Evolutionary conservation across 2,329 filamentous ascomycete genomes (phyloP).

Genomic region (Cladosporium austrohemisphaericum): DNA sequence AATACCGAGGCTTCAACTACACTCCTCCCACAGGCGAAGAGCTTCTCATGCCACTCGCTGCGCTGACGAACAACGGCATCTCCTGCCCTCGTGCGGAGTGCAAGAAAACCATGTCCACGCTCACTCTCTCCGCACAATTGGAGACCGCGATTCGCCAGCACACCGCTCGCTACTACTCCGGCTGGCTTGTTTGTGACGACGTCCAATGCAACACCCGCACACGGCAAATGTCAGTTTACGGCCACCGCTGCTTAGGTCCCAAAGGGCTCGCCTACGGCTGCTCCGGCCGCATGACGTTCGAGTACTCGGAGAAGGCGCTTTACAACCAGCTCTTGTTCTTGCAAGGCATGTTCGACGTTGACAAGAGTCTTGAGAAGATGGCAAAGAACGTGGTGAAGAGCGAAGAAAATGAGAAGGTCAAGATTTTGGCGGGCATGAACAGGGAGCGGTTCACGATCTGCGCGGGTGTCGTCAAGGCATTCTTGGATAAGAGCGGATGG

Average conservation of each 20-base stretch:
- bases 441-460: slow-evolving; percentile 71
- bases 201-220: slow-evolving; percentile 80
- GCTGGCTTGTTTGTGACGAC: slow-evolving; percentile 88
- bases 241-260: slow-evolving; percentile 81
- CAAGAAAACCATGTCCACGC: slow-evolving; percentile 58
- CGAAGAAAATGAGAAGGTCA: slow-evolving; percentile 57
- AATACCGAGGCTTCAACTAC: slow-evolving; percentile 70
- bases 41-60: slow-evolving; percentile 44
- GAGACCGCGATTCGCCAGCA: slow-evolving; percentile 77
- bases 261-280: slow-evolving; percentile 81
- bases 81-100: slow-evolving; percentile 65
- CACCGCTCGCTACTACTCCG: slow-evolving; percentile 84
- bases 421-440: slow-evolving; percentile 77
- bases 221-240: slow-evolving; percentile 89
- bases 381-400: slow-evolving; percentile 29
- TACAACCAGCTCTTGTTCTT: slow-evolving; percentile 96
- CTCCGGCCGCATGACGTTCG: slow-evolving; percentile 80
- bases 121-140: slow-evolving; percentile 80
- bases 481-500: slow-evolving; percentile 37
- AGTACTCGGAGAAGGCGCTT: slow-evolving; percentile 80
- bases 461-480: slow-evolving; percentile 66
- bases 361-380: slow-evolving; percentile 62
- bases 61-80: slow-evolving; percentile 70
- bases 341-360: slow-evolving; percentile 79
- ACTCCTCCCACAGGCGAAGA: slow-evolving; percentile 26